Conservation (phyloP, 495 filamentous ascomycete genomes). For the Hypoxylon fuscum region DNA sequence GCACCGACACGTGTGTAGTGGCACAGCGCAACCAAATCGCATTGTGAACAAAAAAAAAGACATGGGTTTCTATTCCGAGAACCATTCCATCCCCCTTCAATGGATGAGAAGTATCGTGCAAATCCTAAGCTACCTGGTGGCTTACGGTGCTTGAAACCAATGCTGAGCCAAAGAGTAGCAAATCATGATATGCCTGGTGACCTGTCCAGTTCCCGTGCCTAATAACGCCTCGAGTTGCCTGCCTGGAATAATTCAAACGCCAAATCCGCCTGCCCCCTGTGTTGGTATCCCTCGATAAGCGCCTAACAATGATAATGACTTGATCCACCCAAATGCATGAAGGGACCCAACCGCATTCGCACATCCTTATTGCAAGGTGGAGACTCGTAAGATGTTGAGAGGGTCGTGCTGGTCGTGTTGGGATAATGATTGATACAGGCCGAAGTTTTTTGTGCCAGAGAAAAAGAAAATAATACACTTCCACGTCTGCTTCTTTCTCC, state of each 20-base stretch:
- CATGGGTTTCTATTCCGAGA: conserved; percentile 17
- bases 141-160: conserved; percentile 12
- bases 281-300: conserved; percentile 31
- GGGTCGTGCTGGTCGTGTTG: too few relatives aligned
- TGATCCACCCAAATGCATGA: conserved; percentile 28
- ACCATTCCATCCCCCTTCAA: conserved; percentile 5
- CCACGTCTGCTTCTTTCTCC: too few relatives aligned
- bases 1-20: conserved; percentile 37
- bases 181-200: conserved; percentile 26
- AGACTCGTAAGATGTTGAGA: neutral
- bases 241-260: conserved; percentile 16
- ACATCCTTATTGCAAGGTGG: conserved; percentile 9
- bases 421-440: too few relatives aligned
- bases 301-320: conserved; percentile 24
- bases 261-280: conserved; percentile 9
- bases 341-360: conserved; percentile 20
- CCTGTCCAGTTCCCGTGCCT: conserved; percentile 16
- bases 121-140: conserved; percentile 16
- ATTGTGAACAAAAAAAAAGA: conserved; percentile 1
- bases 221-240: conserved; percentile 25
- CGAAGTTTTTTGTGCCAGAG: too few relatives aligned
- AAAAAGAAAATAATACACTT: too few relatives aligned
- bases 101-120: conserved; percentile 20
- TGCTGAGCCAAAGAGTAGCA: conserved; percentile 6
- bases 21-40: conserved; percentile 18